Evolutionary conservation across 108 stramenopile species (phyloP).

Genomic region (Epithemia pelagica): DNA sequence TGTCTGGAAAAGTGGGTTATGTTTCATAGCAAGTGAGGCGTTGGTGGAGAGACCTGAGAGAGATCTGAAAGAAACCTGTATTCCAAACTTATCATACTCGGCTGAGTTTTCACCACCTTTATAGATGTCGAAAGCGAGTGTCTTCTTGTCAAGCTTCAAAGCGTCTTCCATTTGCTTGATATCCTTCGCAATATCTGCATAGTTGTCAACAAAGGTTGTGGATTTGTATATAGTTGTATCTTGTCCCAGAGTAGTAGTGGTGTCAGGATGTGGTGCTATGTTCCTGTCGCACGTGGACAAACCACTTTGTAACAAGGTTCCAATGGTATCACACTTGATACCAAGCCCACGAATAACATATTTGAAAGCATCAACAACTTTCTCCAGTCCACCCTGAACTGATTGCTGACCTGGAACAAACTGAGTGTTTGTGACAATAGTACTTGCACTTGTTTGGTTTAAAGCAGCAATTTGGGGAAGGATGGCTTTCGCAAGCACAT

Average conservation of each 20-base stretch:
- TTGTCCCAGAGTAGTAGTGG: slow-evolving; percentile 44
- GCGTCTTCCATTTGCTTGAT: slow-evolving; percentile 51
- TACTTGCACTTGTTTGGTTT: slow-evolving; percentile 29
- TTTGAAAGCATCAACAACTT: slow-evolving; percentile 29
- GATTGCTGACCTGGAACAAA: slow-evolving; percentile 14
- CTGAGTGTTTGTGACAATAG: slow-evolving; percentile 19
- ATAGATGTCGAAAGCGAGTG: slow-evolving; percentile 51
- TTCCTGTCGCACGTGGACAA: slow-evolving; percentile 10
- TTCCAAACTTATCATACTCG: slow-evolving; percentile 53
- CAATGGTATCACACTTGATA: slow-evolving; percentile 38
- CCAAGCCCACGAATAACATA: slow-evolving; percentile 22
- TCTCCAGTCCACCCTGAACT: slow-evolving; percentile 10
- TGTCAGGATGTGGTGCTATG: slow-evolving; percentile 25
- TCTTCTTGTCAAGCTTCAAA: slow-evolving; percentile 26
- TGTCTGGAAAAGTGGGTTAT: slow-evolving; percentile 61
- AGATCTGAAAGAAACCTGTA: slow-evolving; percentile 32
- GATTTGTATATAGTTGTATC: slow-evolving; percentile 54
- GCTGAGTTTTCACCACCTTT: slow-evolving; percentile 59
- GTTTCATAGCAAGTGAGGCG: slow-evolving; percentile 37
- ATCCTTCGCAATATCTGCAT: slow-evolving; percentile 62
- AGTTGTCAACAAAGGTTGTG: slow-evolving; percentile 65
- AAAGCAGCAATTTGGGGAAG: slow-evolving; percentile 44
- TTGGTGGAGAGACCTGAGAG: slow-evolving; percentile 49
- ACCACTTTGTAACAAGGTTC: slow-evolving; percentile 4
- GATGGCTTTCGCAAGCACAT: slow-evolving; percentile 43